These are phyloP conservation scores for Candida pseudofarinosa DNA, from an alignment of 805 yeast species.

Conservation along the genomic window DNA sequence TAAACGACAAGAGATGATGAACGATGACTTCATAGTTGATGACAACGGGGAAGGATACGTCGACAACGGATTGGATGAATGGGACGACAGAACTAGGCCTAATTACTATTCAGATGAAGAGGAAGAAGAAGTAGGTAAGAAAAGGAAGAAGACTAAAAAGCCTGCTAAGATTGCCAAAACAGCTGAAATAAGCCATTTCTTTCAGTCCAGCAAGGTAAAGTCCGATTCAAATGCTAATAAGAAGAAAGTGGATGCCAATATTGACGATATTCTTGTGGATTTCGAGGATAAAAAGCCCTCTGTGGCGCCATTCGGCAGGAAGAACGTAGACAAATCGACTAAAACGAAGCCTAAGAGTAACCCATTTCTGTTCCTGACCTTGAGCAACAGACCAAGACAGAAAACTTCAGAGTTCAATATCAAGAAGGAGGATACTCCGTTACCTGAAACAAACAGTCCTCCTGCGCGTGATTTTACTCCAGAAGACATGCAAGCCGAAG, in stretches of 20 bases:
- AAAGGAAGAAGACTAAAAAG: conserved; percentile 22
- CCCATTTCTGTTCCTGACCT: conserved; percentile 23
- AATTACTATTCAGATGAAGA: conserved; percentile 57
- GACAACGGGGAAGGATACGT: conserved; percentile 93
- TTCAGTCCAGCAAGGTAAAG: conserved; percentile 31
- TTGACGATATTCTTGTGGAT: conserved; percentile 66
- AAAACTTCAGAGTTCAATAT: conserved; percentile 4
- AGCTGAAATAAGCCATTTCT: conserved; percentile 50
- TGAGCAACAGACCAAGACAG: conserved; percentile 16
- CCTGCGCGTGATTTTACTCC: not conserved
- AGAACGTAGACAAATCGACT: conserved; percentile 13
- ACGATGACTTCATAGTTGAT: conserved; percentile 92
- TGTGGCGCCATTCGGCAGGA: conserved; percentile 2
- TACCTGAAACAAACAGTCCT: conserved; percentile 28
- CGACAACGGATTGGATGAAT: conserved; percentile 89
- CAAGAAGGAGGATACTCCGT: conserved; percentile 21
- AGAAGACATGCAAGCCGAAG: not conserved
- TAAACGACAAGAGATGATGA: conserved; percentile 73
- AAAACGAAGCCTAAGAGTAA: conserved; percentile 1
- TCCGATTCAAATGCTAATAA: conserved; percentile 23
- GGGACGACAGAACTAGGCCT: conserved; percentile 57
- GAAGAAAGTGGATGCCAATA: conserved; percentile 44
- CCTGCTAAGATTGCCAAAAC: conserved; percentile 38
- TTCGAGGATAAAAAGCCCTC: conserved; percentile 25
- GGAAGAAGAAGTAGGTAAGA: conserved; percentile 22